Evolutionary conservation across 2,329 filamentous ascomycete genomes (phyloP), one percentile per base, ranked within the genome.

Genomic region (Alternaria conjuncta): DNA sequence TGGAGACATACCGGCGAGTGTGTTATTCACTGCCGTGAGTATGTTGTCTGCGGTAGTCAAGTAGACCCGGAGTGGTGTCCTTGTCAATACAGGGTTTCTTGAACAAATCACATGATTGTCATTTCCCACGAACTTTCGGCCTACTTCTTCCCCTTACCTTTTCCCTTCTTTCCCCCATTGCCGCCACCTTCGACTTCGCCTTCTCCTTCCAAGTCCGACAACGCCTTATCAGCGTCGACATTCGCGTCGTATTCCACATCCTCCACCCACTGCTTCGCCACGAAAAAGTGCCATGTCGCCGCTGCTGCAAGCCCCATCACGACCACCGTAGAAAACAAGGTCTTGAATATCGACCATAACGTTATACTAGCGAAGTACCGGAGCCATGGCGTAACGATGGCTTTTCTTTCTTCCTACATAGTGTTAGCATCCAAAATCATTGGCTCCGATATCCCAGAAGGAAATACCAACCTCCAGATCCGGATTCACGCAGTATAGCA

Each of bases 401-500:
- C 61, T 51, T 73, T 62, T 7, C 83, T 66, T 65, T 86, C 84
- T 12, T 71, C 55, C 70, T 72, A 10, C 20, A 10, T 43, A 10
- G 10, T 30, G n/a, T 15, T 18, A 23, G 28, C 4, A 45, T 21
- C 18, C 5, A 28, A 46, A 6, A 0, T 10, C 43, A 44, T 44
- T 18, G 11, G 11, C 18, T 21, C 20, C 12, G 36, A 18, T 41
- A 21, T 21, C 2, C 6, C 13, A 4, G 9, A 21, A 21, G 18
- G 7, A 13, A 51, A 30, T 30, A 50, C 64, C 10, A 65, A 78
- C 70, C 53, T 82, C 81, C 18, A 86, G 66, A 65, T 85, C 84
- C 1, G 84, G 84, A 70, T 84, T 85, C 30, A 85, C 72, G n/a
- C 77, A 80, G 45, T 84, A 78, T 5, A 86, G 61, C 1, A 86